Base-by-base conservation (phyloP, 1,284 basidiomycete genomes). In the Pholiota adiposa region DNA sequence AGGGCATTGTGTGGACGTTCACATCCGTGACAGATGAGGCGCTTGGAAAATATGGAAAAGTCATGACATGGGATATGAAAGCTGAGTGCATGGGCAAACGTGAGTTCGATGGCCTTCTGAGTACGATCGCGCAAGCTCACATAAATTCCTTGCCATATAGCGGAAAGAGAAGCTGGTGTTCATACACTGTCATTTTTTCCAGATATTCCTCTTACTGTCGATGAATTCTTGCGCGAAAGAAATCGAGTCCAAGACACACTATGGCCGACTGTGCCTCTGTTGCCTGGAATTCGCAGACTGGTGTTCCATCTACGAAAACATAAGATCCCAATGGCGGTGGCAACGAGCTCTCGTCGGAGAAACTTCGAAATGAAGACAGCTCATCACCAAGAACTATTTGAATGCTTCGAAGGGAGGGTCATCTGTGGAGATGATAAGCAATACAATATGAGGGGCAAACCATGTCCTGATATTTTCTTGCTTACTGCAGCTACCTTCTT, bases 11-110 rank as follows among this genome's bases (percentile, higher is more conserved):
- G 9, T 25, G n/a, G 49, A 43, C 51, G 44, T 46, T 14, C 25
- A 21, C 23, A 21, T 60, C 7, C 29, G 57, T 56, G 38, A 59
- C 55, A 89, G 88, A 93, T 74, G 79, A 84, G 41, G 89, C 92
- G 59, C 83, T 93, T 38, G 83, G 77, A n/a, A 77, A 76, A n/a
- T 85, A 89, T 68, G 90, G 89, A 34, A 86, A 85, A 61, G 75
- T 83, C 65, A 90, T 93, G 89, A 89, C 89, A 7, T 92, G 90
- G 90, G 87, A 90, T 57, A 91, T 93, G 61, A 93, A 93, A 69
- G 87, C 89, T 19, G 88, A 88, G 0, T 83, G 89, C 56, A 93
- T 93, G 91, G 91, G 92, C 54, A 91, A 89, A 79, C 84, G 90
- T 91, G 64, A 63, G 86, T 76, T 38, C 48, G 29, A 31, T 4